Evolutionary conservation across 352 stramenopile genomes (phyloP), one percentile per base, ranked within the genome.

Genomic region (Pythium chondricola): DNA sequence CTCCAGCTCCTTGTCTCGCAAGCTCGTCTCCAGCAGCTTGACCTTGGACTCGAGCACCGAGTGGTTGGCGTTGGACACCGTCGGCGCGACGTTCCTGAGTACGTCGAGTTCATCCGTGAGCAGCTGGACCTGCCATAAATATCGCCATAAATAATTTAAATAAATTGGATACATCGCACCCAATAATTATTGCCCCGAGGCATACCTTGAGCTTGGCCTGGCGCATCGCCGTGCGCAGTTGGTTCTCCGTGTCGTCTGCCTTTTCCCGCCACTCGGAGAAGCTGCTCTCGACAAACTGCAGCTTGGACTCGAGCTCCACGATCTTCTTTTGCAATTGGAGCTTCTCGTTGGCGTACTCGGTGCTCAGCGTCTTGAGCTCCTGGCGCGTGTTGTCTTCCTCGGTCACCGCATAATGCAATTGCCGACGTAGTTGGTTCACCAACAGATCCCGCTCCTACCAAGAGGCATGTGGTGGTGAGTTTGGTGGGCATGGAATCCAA

Each of bases 211-310:
- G 50, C 6, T 72, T 64, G 10, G 71, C 74, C 58, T 83, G 65
- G 9, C 66, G 57, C 30, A 56, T 67, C 17, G 65, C 40, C 1
- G 63, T 53, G 4, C 71, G 71, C 17, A 87, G 43, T 42, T 88
- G 58, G 24, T 56, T 80, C 22, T 42, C 65, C 14, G 57, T 56
- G 36, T 90, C 82, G 10, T 88, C 37, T 2, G 76, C 76, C 37
- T 85, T 77, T 36, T 88, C 78, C 32, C 77, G 79, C 74, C 78
- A 89, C 45, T 88, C 74, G 31, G 67, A 69, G 43, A 90, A 55
- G 30, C 67, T 79, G 11, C 58, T 60, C 41, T 88, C 74, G 0
- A 88, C 70, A 42, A 89, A 74, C 29, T 72, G 56, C 31, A 93
- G 38, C 48, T 85, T 74, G 4, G 79, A 72, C 41, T 88, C 74